Evolutionary conservation across 2,329 filamentous ascomycete species (phyloP).

Genomic region (Didymella arachidicola): DNA sequence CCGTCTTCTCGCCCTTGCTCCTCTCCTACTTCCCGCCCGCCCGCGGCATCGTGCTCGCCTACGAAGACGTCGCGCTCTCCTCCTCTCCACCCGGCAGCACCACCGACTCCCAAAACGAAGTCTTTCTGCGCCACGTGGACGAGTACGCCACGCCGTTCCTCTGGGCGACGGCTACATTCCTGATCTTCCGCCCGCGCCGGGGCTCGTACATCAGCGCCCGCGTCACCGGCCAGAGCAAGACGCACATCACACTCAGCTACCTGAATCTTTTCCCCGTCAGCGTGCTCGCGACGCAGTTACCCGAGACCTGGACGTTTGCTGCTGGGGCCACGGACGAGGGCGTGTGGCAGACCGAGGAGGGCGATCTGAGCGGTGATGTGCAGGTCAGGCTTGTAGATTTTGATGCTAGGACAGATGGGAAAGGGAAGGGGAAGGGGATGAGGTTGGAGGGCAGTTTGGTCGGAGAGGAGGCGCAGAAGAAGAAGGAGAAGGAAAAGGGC

Average conservation of each 20-base stretch:
- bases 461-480: conserved; percentile 68
- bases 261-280: conserved; percentile 93
- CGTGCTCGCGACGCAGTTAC: conserved; percentile 79
- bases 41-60: conserved; percentile 76
- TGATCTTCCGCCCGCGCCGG: conserved; percentile 79
- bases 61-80: conserved; percentile 72
- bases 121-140: conserved; percentile 43
- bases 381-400: conserved; percentile 73
- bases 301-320: conserved; percentile 78
- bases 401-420: conserved; percentile 71
- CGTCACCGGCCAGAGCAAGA: conserved; percentile 86
- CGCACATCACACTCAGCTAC: conserved; percentile 86
- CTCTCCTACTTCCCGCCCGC: conserved; percentile 79
- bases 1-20: conserved; percentile 77
- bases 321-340: conserved; percentile 48
- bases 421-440: conserved; percentile 74
- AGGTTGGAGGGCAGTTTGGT: conserved; percentile 91
- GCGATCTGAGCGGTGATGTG: conserved; percentile 58
- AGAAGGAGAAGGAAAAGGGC: conserved; percentile 26
- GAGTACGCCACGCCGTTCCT: conserved; percentile 88
- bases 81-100: conserved; percentile 56
- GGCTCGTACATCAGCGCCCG: conserved; percentile 80
- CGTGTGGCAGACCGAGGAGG: conserved; percentile 77
- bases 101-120: not conserved
- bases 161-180: conserved; percentile 87